Percentiles rank a stretch among this genome's conserved stretches.
These are phyloP conservation scores for Diplodia scrobiculata DNA, from an alignment of 2,329 filamentous ascomycete genomes.

Conservation along the genomic window DNA sequence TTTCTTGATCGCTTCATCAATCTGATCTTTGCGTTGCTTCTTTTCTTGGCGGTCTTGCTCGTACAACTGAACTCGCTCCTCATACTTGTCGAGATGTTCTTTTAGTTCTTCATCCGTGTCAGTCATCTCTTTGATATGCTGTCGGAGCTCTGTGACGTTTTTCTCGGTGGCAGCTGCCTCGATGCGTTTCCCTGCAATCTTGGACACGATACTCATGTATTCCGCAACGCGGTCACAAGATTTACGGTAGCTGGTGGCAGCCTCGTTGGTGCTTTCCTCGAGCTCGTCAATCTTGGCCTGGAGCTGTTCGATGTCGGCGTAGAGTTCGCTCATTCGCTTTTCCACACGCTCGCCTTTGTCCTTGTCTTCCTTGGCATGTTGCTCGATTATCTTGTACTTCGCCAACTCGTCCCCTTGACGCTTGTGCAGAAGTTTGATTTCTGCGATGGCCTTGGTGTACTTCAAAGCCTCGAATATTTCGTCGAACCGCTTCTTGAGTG, in stretches of 20 bases:
- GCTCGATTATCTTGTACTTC: slow-evolving; percentile 72
- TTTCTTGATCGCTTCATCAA: slow-evolving; percentile 57
- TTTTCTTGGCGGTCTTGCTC: slow-evolving; percentile 64
- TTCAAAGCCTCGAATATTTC: slow-evolving; percentile 97
- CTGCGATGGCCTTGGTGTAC: slow-evolving; percentile 96
- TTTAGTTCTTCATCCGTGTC: slow-evolving; percentile 78
- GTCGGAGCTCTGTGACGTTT: slow-evolving; percentile 68
- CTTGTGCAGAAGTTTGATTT: slow-evolving; percentile 84
- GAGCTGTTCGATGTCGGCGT: slow-evolving; percentile 64
- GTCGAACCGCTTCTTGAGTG: slow-evolving; percentile 91
- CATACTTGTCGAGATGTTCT: slow-evolving; percentile 72
- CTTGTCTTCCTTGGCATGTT: slow-evolving; percentile 79
- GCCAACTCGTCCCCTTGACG: slow-evolving; percentile 75
- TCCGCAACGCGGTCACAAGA: slow-evolving; percentile 73
- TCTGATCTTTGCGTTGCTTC: slow-evolving; percentile 64
- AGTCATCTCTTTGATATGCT: slow-evolving; percentile 72
- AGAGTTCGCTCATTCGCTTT: slow-evolving; percentile 60
- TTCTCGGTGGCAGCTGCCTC: slow-evolving; percentile 70
- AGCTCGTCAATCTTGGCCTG: slow-evolving; percentile 36
- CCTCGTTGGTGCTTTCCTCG: slow-evolving; percentile 41
- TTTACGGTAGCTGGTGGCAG: slow-evolving; percentile 58
- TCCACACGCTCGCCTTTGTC: slow-evolving; percentile 71
- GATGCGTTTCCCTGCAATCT: slow-evolving; percentile 74
- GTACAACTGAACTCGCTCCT: slow-evolving; percentile 69
- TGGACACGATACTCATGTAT: slow-evolving; percentile 72